Evolutionary conservation across 1,284 basidiomycete genomes (phyloP).

Genomic region (Puccinia triticina): DNA sequence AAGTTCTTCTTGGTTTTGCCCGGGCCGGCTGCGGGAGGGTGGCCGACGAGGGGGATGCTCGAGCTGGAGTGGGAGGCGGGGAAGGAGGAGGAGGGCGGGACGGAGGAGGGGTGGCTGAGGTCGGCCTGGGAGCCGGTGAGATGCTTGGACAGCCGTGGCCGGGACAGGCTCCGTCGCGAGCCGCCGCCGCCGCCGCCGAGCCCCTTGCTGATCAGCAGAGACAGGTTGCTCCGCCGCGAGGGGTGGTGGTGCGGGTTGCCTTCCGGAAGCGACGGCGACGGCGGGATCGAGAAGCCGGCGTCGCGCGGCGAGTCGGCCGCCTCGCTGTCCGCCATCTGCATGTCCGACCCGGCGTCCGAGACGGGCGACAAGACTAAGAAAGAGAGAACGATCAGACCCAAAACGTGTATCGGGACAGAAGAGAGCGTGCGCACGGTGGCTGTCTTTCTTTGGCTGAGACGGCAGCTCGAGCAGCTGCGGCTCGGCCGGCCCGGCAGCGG

Average conservation of each 20-base stretch:
- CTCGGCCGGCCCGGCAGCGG: too few species aligned
- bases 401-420: not conserved
- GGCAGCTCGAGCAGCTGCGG: constrained; percentile 13
- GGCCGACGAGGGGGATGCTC: constrained; percentile 3
- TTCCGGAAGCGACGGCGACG: not conserved
- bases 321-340: constrained; percentile 2
- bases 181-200: constrained; percentile 5
- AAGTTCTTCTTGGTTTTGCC: constrained; percentile 66
- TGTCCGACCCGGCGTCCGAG: constrained; percentile 12
- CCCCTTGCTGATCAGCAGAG: constrained; percentile 20
- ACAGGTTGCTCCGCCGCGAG: constrained; percentile 14
- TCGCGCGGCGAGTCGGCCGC: not conserved
- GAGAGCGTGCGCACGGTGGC: not conserved
- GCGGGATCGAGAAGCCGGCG: not conserved
- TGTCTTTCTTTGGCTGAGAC: not conserved
- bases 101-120: not conserved
- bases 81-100: not conserved
- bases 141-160: constrained; percentile 19
- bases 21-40: too few species aligned
- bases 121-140: constrained; percentile 35
- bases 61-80: constrained; percentile 21
- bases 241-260: not conserved
- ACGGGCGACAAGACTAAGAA: constrained; percentile 1
- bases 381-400: not conserved
- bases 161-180: not conserved